Percentiles rank a stretch among this genome's conserved stretches.
These are phyloP conservation scores for Populus hybrid DNA, from an alignment of 441 rosid genomes.

Conservation along the genomic window DNA sequence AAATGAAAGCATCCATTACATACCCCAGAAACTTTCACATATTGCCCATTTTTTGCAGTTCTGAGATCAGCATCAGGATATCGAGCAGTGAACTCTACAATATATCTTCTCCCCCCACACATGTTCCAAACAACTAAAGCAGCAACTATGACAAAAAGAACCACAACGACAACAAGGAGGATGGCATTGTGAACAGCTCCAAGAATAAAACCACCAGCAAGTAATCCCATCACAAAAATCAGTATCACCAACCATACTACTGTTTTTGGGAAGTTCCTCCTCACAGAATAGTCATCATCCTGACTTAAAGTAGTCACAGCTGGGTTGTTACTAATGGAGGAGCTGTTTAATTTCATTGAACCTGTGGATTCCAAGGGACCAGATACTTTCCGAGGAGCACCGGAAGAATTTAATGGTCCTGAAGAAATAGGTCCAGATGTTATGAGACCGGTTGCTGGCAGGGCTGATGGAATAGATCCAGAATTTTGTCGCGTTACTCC, in stretches of 20 bases:
- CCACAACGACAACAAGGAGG: constrained; percentile 59
- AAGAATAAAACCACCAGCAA: constrained; percentile 76
- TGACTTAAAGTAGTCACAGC: constrained; percentile 43
- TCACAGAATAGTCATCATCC: constrained; percentile 53
- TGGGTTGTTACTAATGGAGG: constrained; percentile 34
- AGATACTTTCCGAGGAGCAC: constrained; percentile 40
- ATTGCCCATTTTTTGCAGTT: constrained; percentile 84
- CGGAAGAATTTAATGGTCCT: constrained; percentile 44
- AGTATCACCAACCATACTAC: constrained; percentile 66
- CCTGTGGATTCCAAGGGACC: constrained; percentile 44
- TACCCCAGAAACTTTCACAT: constrained; percentile 92
- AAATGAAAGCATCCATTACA: constrained; percentile 16
- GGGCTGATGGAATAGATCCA: constrained; percentile 41
- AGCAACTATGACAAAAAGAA: constrained; percentile 49
- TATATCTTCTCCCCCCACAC: constrained; percentile 70
- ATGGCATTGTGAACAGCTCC: constrained; percentile 78
- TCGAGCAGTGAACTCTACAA: constrained; percentile 52
- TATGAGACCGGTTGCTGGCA: constrained; percentile 48
- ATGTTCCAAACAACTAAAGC: constrained; percentile 65
- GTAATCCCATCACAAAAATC: constrained; percentile 68
- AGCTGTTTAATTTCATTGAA: constrained; percentile 36
- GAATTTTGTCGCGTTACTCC: constrained; percentile 48
- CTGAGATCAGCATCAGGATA: constrained; percentile 84
- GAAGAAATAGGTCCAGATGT: constrained; percentile 57
- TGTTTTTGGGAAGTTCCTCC: constrained; percentile 56